phyloP scores from a whole-genome alignment of 139 green algal species.

The Diplosphaera chodatii region DNA sequence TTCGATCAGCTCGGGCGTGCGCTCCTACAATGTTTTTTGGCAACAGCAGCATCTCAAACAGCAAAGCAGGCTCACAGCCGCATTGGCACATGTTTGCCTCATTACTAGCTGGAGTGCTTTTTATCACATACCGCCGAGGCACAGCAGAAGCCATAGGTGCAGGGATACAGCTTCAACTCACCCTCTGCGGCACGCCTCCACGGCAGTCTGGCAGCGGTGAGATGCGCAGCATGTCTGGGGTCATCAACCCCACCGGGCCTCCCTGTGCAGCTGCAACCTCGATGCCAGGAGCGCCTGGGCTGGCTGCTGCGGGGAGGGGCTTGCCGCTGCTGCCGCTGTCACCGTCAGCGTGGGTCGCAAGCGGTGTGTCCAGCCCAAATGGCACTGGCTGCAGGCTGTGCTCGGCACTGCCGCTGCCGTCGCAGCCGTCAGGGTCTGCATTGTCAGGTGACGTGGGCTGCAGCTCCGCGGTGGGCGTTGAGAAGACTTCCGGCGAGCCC shows the following conservation, averaged over 20 bases:
- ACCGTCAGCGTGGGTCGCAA: too few relatives aligned
- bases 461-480: background rate
- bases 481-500: background rate
- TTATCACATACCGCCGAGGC: too few relatives aligned
- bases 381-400: background rate
- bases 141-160: too few relatives aligned
- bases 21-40: too few relatives aligned
- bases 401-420: too few relatives aligned
- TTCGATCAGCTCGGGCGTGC: background rate
- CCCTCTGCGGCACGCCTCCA: background rate
- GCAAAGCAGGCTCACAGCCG: too few relatives aligned
- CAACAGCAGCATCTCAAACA: too few relatives aligned
- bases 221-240: background rate
- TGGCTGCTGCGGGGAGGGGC: background rate
- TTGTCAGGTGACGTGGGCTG: background rate
- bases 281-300: too few relatives aligned
- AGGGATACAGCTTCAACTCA: too few relatives aligned
- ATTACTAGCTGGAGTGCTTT: too few relatives aligned
- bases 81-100: too few relatives aligned
- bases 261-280: background rate
- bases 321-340: background rate
- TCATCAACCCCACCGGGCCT: background rate
- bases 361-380: background rate
- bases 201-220: background rate
- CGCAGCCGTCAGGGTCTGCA: background rate